Base-by-base conservation (phyloP, 108 stramenopile genomes). In the Cyclotella choctawhatcheeana region DNA sequence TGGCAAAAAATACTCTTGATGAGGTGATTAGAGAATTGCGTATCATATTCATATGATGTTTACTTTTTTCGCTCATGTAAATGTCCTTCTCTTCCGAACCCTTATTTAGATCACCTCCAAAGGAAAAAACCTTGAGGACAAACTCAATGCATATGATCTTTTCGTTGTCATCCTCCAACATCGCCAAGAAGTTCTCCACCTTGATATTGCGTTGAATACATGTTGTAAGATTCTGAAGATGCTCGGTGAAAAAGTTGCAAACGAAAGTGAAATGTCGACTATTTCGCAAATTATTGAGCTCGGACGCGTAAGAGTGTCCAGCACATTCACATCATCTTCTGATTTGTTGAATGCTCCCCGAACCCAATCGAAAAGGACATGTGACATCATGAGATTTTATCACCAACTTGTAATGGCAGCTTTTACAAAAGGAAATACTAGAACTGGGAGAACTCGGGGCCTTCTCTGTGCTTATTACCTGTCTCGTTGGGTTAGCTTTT, bases 101-200 rank as follows among this genome's bases (percentile, higher is more conserved):
- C n/a, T n/a, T n/a, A n/a, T n/a, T n/a, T n/a, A n/a, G n/a, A n/a
- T n/a, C n/a, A n/a, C n/a, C n/a, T n/a, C n/a, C n/a, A 37, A 59
- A 25, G 67, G 60, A n/a, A 64, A 37, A 31, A 64, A 50, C 4
- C 31, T 80, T 22, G 37, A 80, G 24, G 79, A 80, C 62, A 80
- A 74, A 50, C 37, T 80, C 31, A 51, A 62, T 63, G 73, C 79
- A 40, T 80, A 69, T 48, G 50, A 44, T 44, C 45, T 79, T 35
- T 35, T 62, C 14, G 61, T 61, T 22, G 4, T 2, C 3, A 24
- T 61, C 24, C 16, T 61, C 32, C 26, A 24, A 18, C 51, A 44
- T 33, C 21, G 13, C 18, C 30, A 43, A 16, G 52, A 44, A n/a
- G 56, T 45, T 33, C 58, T 59, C 8, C n/a, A 31, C 5, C 56